These are phyloP conservation scores for Acephala macrosclerotiorum DNA, from an alignment of 2,329 filamentous ascomycete species.

Conservation along the genomic window DNA sequence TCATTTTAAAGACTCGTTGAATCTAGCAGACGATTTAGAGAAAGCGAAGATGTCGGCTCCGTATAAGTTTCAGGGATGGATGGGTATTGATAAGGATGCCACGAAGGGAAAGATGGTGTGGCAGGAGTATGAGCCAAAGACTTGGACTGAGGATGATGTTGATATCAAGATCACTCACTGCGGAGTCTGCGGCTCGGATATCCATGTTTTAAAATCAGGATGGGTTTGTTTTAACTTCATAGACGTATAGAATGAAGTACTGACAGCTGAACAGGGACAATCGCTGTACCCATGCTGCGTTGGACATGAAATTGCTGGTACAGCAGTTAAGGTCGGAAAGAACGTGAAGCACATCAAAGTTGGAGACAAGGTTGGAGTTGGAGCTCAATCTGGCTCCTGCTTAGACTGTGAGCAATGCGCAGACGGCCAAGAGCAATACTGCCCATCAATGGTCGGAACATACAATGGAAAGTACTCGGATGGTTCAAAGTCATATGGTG, in stretches of 20 bases:
- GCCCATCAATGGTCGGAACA: constrained; percentile 49
- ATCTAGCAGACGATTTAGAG: constrained; percentile 31
- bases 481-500: constrained; percentile 58
- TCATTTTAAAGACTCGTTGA: constrained; percentile 37
- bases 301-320: constrained; percentile 60
- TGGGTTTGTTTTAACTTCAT: constrained; percentile 33
- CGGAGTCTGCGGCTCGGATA: constrained; percentile 51
- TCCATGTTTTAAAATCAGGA: constrained; percentile 45
- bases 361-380: constrained; percentile 62
- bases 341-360: constrained; percentile 52
- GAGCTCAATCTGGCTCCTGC: constrained; percentile 58
- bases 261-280: constrained; percentile 40
- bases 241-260: neutral
- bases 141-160: constrained; percentile 57
- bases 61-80: constrained; percentile 49
- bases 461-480: constrained; percentile 50
- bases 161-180: constrained; percentile 60
- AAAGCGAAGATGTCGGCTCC: constrained; percentile 39
- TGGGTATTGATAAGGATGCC: constrained; percentile 45
- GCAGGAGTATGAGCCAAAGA: constrained; percentile 54
- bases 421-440: constrained; percentile 36
- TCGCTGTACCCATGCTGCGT: constrained; percentile 51
- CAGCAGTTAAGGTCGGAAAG: constrained; percentile 53
- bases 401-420: constrained; percentile 59
- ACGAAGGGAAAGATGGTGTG: constrained; percentile 46